phyloP scores from a whole-genome alignment of 1,139 yeast species.

The Lodderomyces orthopsilosis region DNA sequence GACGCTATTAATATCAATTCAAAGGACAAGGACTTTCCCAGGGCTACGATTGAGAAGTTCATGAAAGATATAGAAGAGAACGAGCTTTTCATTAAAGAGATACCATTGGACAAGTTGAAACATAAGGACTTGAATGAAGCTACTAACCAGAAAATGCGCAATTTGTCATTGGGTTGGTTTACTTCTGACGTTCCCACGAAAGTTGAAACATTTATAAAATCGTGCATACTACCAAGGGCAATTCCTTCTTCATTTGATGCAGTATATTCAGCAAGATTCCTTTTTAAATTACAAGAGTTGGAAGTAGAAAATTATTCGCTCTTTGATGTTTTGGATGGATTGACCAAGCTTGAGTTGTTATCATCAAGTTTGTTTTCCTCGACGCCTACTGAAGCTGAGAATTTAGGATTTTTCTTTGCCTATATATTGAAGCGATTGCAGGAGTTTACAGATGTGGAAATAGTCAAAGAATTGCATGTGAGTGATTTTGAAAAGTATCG shows the following conservation, averaged over 20 bases:
- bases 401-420: slow-evolving; percentile 71
- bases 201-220: slow-evolving; percentile 43
- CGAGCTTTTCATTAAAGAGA: slow-evolving; percentile 21
- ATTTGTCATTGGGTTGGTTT: slow-evolving; percentile 27
- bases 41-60: slow-evolving; percentile 24
- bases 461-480: slow-evolving; percentile 15
- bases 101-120: slow-evolving; percentile 25
- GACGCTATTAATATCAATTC: slow-evolving; percentile 29
- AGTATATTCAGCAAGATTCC: slow-evolving; percentile 60
- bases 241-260: slow-evolving; percentile 87
- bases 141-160: slow-evolving; percentile 15
- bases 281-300: slow-evolving; percentile 48
- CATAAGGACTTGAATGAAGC: slow-evolving; percentile 30
- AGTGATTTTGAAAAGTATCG: slow-evolving; percentile 37
- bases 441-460: slow-evolving; percentile 36
- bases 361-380: slow-evolving; percentile 65
- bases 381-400: slow-evolving; percentile 79
- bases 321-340: slow-evolving; percentile 40
- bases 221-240: slow-evolving; percentile 73
- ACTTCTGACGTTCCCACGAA: slow-evolving; percentile 4
- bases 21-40: slow-evolving; percentile 29
- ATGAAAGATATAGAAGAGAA: slow-evolving; percentile 28
- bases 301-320: slow-evolving; percentile 46
- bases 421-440: slow-evolving; percentile 50
- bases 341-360: slow-evolving; percentile 52